Base-by-base conservation (phyloP, 345 rosid species). In the Lumnitzera racemosa region DNA sequence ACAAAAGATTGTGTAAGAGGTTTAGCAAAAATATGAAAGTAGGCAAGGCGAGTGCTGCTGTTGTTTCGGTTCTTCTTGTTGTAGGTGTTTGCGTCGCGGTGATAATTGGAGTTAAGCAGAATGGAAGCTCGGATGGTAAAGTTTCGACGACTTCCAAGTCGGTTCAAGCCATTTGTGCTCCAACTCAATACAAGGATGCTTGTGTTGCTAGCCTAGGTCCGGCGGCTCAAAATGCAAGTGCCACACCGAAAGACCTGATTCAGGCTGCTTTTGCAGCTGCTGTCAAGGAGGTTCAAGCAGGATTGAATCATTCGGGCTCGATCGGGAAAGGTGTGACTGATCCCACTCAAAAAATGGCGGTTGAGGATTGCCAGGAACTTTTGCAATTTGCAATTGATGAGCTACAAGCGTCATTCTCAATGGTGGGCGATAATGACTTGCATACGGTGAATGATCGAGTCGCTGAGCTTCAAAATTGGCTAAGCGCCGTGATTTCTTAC, bases 401-500 rank as follows among this genome's bases (percentile, higher is more conserved):
- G 74, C 77, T 80, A 20, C 79, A 82, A 53, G 70, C 77, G 15
- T 68, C 78, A 2, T 62, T 61, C 59, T 69, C 78, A 15, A 48
- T 59, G 59, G 79, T 82, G 10, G 80, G 73, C 0, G 70, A 74
- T 8, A 70, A 64, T 16, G 53, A 61, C 15, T 3, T 74, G 60
- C 78, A 74, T 31, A 54, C 58, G 2, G 58, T 72, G 62, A 47
- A 29, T 1, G 70, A 68, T 6, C 63, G 70, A 1, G 57, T 56
- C 25, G 64, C 64, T 11, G 84, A 77, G 65, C 70, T 77, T 2
- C 67, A 63, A 50, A 82, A 69, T 52, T 82, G 79, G 81, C 46
- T 80, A 12, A 82, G 76, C 57, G 79, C 84, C 20, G 84, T 75
- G 15, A 57, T 73, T 7, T 80, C 84, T 0, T 80, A 75, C 68